Base-by-base conservation (phyloP, 352 stramenopile genomes). In the Globisporangium sylvaticum region DNA sequence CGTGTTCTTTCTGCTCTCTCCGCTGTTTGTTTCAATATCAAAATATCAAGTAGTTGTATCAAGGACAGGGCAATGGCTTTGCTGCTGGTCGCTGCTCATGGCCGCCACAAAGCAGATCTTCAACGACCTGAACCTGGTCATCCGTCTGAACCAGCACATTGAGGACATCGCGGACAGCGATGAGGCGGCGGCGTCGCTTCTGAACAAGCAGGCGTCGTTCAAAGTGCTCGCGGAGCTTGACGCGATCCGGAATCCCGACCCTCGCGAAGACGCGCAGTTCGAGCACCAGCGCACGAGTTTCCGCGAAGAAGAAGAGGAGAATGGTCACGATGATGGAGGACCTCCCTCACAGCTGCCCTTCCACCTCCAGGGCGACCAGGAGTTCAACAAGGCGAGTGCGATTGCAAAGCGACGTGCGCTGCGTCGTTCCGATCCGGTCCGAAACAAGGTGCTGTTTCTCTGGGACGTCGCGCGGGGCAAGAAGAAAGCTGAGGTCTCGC, bases 81-180 rank as follows among this genome's bases (percentile, higher is more conserved):
- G 48, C 48, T 56, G 48, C 48, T 25, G 8, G 22, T 31, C 25
- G 27, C 53, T 58, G 53, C 12, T 32, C 62, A 67, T 67, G 62
- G 62, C 62, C 15, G 72, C 71, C 34, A 74, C 46, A 27, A 85
- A 81, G 54, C 72, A 84, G 67, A 84, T 92, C 69, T 90, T 92
- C 77, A 80, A 88, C 70, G 83, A 92, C 68, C 70, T 92, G 34
- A 83, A 80, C 70, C 78, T 92, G 57, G 79, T 92, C 29, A 58
- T 90, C 54, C 83, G 77, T 50, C 70, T 92, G 34, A 90, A 89
- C 58, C 78, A 89, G 72, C 81, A 90, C 68, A 84, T 92, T 31
- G 75, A 90, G 42, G 72, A 71, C 31, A 60, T 84, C 67, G 71
- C 69, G 1, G 39, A 59, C 31, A 69, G 64, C n/a, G 42, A 71